Evolutionary conservation across 352 stramenopile genomes (phyloP).

Genomic region (Blastocystis sp.): DNA sequence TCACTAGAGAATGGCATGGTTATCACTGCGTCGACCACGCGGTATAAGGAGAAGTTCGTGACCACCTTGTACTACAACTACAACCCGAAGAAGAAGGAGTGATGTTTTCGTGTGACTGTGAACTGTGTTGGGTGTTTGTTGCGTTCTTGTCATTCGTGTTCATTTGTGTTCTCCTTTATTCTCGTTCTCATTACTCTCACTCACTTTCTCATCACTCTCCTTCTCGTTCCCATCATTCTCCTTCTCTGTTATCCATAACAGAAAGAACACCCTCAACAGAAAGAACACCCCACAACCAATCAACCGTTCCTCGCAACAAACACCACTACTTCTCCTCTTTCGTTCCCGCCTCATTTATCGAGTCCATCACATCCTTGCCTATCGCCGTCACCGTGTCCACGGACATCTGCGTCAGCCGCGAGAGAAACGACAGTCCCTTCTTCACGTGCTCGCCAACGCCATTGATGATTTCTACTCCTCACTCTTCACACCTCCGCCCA

Average conservation of each 20-base stretch:
- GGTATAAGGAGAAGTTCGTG: constrained; percentile 73
- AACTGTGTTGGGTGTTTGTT: not conserved
- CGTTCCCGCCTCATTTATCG: not conserved
- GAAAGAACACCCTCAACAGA: too few species aligned
- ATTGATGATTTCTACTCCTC: constrained; percentile 1
- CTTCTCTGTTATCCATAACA: too few species aligned
- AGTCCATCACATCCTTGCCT: not conserved
- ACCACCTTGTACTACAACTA: constrained; percentile 74
- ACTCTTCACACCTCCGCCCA: not conserved
- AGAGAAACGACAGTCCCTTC: not conserved
- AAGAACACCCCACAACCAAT: too few species aligned
- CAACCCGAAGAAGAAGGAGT: constrained; percentile 74
- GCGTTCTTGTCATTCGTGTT: not conserved
- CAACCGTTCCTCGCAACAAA: too few species aligned
- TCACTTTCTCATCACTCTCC: too few species aligned
- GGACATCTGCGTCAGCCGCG: not conserved
- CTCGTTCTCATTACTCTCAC: too few species aligned
- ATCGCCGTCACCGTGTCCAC: not conserved
- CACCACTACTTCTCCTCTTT: not conserved
- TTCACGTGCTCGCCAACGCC: not conserved
- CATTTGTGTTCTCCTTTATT: too few species aligned
- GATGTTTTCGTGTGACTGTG: not conserved
- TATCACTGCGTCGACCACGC: constrained; percentile 68
- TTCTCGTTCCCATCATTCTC: too few species aligned
- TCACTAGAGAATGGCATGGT: constrained; percentile 74